phyloP scores from a whole-genome alignment of 176 grass and related monocot genomes.

The Hsuehochloa calcarea region DNA sequence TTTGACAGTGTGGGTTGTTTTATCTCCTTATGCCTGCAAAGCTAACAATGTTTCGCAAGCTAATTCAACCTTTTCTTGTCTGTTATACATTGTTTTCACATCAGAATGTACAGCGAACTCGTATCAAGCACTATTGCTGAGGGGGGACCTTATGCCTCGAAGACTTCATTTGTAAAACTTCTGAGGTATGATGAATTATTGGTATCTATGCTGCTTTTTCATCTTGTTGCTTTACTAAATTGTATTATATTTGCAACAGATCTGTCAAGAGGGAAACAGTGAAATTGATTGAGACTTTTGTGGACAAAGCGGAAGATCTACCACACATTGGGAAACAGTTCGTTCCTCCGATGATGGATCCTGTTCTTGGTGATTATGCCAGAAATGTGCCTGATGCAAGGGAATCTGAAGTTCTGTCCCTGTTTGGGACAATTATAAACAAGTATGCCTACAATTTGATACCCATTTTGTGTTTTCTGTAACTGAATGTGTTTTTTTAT shows the following conservation, averaged over 20 bases:
- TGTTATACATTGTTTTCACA: conserved; percentile 15
- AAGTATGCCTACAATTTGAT: conserved; percentile 57
- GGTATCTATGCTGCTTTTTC: background rate
- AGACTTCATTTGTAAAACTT: conserved; percentile 96
- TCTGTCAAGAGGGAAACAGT: conserved; percentile 97
- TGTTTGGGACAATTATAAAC: conserved; percentile 97
- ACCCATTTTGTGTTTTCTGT: conserved; percentile 15
- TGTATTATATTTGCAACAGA: conserved; percentile 46
- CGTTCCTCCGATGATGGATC: conserved; percentile 99
- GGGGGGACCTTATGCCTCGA: conserved; percentile 95
- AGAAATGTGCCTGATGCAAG: conserved; percentile 99
- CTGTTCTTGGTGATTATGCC: conserved; percentile 88
- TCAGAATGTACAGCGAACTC: conserved; percentile 99
- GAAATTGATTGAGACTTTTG: conserved; percentile 97
- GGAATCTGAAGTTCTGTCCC: conserved; percentile 97
- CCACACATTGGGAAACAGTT: conserved; percentile 93
- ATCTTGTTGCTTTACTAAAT: conserved; percentile 25
- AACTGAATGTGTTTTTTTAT: background rate
- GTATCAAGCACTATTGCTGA: conserved; percentile 95
- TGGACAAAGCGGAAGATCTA: conserved; percentile 99
- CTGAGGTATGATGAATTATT: conserved; percentile 53
- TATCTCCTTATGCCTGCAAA: background rate
- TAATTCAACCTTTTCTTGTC: background rate
- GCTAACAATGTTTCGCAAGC: background rate
- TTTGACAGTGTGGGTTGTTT: conserved; percentile 7